Evolutionary conservation across 2,329 filamentous ascomycete species (phyloP), one percentile per base, ranked within the genome.

Genomic region (Proliferodiscus dingleyae): DNA sequence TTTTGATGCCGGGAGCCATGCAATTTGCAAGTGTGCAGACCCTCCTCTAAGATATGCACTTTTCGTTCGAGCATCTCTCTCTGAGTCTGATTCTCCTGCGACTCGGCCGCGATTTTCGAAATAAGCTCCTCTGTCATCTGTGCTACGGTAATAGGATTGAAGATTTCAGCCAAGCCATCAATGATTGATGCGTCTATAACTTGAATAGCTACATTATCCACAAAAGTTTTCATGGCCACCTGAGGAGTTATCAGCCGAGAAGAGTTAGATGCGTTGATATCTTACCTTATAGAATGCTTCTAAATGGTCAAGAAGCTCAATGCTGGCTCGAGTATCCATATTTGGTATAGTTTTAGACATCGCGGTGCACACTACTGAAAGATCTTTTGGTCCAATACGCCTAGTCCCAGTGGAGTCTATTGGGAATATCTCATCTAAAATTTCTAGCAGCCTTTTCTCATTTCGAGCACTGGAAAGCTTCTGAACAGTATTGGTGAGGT

Each of bases 191-290:
- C 51, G 52, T 74, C 71, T 11, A 74, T 62, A 1, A 69, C 65
- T 47, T 72, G 60, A 16, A 69, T 60, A 7, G 69, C 62, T 4
- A 73, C 52, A 28, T 70, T 65, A 19, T 73, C 70, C 19, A 71
- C 50, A 48, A 74, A 69, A 1, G 65, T 63, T 50, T 70, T 68
- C 40, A 71, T 33, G 0, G 71, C 70, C 37, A 73, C 66, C 71
- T 73, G 43, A 47, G 21, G 16, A 40, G n/a, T 7, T 22, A 28
- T 23, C 19, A 43, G 23, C n/a, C 8, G 37, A 44, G 21, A 38
- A 49, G 33, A 21, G 7, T 28, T 28, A n/a, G n/a, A n/a, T n/a
- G n/a, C n/a, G n/a, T 28, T 28, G 7, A 28, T 28, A 7, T 28
- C 26, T 6, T 15, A 54, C 69, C 58, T 71, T 61, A 43, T 72